These are phyloP conservation scores for Hemisphaericaspora lyxosophila DNA, from an alignment of 1,139 yeast genomes.

Conservation along the genomic window DNA sequence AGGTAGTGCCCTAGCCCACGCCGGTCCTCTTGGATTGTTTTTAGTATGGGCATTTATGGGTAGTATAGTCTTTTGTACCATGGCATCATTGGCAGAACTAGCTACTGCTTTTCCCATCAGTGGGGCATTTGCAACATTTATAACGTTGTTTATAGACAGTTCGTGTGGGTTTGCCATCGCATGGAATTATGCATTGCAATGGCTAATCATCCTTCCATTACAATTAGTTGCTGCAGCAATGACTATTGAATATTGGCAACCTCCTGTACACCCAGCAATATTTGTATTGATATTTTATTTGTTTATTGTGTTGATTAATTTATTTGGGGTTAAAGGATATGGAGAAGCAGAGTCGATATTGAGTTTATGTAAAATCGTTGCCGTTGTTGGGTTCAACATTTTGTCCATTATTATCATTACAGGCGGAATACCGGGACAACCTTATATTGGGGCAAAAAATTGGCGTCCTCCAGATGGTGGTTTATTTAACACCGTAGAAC, in stretches of 20 bases:
- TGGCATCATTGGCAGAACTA: slow-evolving; percentile 37
- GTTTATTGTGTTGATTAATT: slow-evolving; percentile 27
- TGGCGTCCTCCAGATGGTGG: slow-evolving; percentile 36
- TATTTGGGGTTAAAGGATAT: slow-evolving; percentile 38
- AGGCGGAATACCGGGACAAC: slow-evolving; percentile 32
- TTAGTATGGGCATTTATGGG: slow-evolving; percentile 35
- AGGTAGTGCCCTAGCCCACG: slow-evolving; percentile 31
- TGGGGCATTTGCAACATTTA: slow-evolving; percentile 41
- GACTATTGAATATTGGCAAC: slow-evolving; percentile 33
- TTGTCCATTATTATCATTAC: slow-evolving; percentile 30
- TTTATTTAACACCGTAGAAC: slow-evolving; percentile 26
- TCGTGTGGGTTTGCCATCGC: slow-evolving; percentile 44
- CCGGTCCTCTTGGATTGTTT: slow-evolving; percentile 39
- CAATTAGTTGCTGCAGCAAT: slow-evolving; percentile 42
- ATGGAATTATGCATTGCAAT: slow-evolving; percentile 43
- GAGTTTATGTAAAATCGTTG: slow-evolving; percentile 30
- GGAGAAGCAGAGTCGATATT: slow-evolving; percentile 37
- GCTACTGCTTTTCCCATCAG: slow-evolving; percentile 42
- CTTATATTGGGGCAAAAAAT: slow-evolving; percentile 31
- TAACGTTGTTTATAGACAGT: slow-evolving; percentile 36
- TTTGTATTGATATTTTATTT: slow-evolving; percentile 34
- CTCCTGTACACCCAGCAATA: slow-evolving; percentile 27
- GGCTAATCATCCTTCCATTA: slow-evolving; percentile 39
- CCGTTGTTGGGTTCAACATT: slow-evolving; percentile 34
- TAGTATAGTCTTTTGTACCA: slow-evolving; percentile 33